Evolutionary conservation across 2,329 filamentous ascomycete species (phyloP), one percentile per base, ranked within the genome.

Genomic region (Colletotrichum shisoi): DNA sequence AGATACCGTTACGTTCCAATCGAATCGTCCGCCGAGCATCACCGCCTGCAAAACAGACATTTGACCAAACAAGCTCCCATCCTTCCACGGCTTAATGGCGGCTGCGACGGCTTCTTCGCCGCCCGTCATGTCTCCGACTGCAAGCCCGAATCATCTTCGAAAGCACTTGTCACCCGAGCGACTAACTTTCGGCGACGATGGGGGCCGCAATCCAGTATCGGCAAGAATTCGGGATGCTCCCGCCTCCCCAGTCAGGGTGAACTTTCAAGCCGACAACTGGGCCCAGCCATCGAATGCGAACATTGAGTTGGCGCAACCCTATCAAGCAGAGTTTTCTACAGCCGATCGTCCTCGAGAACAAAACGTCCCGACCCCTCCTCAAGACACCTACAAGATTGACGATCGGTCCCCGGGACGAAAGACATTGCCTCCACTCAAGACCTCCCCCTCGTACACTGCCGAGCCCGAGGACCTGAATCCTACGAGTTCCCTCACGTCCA

Each of bases 181-280:
- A 27, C 52, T 69, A n/a, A 46, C 44, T 19, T 46, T 68, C 54
- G 74, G 74, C 68, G 74, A 76, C 62, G 76, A 76, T 69, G 68
- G 63, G 44, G 75, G 76, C 54, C 73, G 74, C 34, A 77, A 77
- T 57, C 58, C 74, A 45, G 78, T 79, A 57, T 79, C 80, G 21
- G 79, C 83, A 27, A 79, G 80, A 67, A 77, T 87, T 67, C 81
- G 82, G 68, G 81, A 83, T 57, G 80, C 81, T 17, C 85, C 86
- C 37, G 79, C 83, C 34, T 88, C 86, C 46, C 85, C 87, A 19
- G 84, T 86, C 63, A 81, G 79, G 64, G 80, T 87, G 61, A 86
- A 84, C 72, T 82, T 85, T 62, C 83, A 83, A 57, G 76, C 80
- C 27, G 84, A 85, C 48, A 80, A 83, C 73, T 87, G 83, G 83